A percentile compares a stretch with the other conserved stretches of the same genome.
These are phyloP conservation scores for Coemansia sp. DNA, from an alignment of 192 early-diverging fungal species.

Conservation along the genomic window DNA sequence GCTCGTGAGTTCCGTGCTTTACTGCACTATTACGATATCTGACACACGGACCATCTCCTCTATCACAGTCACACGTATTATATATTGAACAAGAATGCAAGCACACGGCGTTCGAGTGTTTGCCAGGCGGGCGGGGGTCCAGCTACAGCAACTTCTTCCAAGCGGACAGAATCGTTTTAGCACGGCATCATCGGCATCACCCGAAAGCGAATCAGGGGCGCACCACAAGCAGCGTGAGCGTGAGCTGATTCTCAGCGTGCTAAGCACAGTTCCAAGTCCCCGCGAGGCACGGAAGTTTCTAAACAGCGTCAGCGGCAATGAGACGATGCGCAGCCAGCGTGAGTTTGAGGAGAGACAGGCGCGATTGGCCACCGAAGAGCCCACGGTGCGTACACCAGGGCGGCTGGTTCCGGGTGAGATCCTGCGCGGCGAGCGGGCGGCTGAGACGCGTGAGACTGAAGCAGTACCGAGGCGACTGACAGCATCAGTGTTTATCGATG, in stretches of 20 bases:
- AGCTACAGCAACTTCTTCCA: too few relatives aligned
- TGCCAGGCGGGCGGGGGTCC: background rate
- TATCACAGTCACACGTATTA: background rate
- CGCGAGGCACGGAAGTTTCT: constrained; percentile 55
- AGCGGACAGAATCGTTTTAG: background rate
- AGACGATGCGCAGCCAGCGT: constrained; percentile 49
- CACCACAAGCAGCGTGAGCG: constrained; percentile 29
- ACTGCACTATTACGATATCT: background rate
- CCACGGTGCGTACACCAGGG: background rate
- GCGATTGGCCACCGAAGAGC: constrained; percentile 22
- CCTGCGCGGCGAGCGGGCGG: background rate
- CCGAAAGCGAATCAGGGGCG: constrained; percentile 1
- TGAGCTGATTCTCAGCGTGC: constrained; percentile 52
- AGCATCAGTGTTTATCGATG: constrained; percentile 36
- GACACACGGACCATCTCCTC: constrained; percentile 2
- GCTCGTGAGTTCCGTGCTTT: background rate
- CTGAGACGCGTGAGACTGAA: background rate
- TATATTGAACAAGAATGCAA: constrained; percentile 3
- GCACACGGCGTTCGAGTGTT: background rate
- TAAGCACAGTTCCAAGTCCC: constrained; percentile 50
- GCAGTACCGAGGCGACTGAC: constrained; percentile 26
- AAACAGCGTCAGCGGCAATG: constrained; percentile 40
- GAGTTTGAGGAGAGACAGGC: constrained; percentile 45
- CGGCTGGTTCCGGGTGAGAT: constrained; percentile 30
- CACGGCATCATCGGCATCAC: constrained; percentile 5